These are phyloP conservation scores for Aspergillus bombycis DNA, from an alignment of 2,329 filamentous ascomycete species.

Conservation along the genomic window DNA sequence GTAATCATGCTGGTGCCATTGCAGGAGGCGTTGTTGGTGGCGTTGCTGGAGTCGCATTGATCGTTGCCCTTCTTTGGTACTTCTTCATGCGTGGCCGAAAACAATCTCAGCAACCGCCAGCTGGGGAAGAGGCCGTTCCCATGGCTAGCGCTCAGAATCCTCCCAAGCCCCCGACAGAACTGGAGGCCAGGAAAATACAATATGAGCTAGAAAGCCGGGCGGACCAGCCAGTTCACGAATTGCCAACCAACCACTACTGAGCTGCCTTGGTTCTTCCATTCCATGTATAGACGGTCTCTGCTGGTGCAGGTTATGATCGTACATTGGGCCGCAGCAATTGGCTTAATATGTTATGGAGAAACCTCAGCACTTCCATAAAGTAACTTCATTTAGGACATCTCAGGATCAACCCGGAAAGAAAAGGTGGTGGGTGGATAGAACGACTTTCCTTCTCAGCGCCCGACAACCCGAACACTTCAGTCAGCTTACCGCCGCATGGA, in stretches of 20 bases:
- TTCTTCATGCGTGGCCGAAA: constrained; percentile 19
- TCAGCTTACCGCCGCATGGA: too few relatives aligned
- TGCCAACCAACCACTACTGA: not conserved
- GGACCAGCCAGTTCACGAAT: not conserved
- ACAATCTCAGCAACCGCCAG: not conserved
- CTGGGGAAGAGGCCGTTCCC: not conserved
- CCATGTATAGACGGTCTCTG: too few relatives aligned
- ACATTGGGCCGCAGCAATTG: not conserved
- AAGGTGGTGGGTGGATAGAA: too few relatives aligned
- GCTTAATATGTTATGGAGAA: not conserved
- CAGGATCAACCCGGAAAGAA: too few relatives aligned
- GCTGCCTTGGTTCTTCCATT: not conserved
- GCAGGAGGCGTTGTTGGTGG: constrained; percentile 24
- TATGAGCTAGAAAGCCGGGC: not conserved
- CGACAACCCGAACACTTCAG: too few relatives aligned
- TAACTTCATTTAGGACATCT: too few relatives aligned
- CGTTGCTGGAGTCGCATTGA: constrained; percentile 18
- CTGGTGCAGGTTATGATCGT: not conserved
- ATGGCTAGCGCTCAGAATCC: not conserved
- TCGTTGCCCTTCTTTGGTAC: constrained; percentile 17
- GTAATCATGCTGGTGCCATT: constrained; percentile 10
- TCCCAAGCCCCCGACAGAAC: not conserved
- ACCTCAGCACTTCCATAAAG: too few relatives aligned
- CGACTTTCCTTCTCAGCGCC: too few relatives aligned
- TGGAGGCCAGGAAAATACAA: not conserved